Evolutionary conservation across 2,329 filamentous ascomycete species (phyloP).

Genomic region (Knoxdaviesia proteae): DNA sequence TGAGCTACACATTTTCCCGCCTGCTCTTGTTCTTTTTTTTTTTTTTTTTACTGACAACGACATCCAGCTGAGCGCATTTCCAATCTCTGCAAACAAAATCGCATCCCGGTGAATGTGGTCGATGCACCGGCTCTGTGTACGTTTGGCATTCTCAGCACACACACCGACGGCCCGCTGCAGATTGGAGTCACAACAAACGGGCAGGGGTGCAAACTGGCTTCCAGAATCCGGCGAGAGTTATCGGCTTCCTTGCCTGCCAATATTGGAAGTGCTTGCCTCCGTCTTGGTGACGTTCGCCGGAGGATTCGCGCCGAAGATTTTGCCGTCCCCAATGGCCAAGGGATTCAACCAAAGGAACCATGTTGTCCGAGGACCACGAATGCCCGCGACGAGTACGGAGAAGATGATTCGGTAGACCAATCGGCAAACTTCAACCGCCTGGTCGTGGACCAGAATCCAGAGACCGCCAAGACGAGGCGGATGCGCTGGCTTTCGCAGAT

Average conservation of each 20-base stretch:
- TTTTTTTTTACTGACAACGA: neutral
- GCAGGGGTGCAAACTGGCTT: constrained; percentile 80
- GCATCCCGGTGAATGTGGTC: constrained; percentile 84
- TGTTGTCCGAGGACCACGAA: constrained; percentile 14
- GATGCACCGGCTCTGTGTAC: constrained; percentile 74
- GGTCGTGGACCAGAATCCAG: constrained; percentile 50
- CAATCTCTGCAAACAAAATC: constrained; percentile 49
- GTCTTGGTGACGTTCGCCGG: constrained; percentile 52
- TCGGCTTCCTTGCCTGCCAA: constrained; percentile 55
- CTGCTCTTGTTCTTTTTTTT: neutral
- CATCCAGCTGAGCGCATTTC: constrained; percentile 44
- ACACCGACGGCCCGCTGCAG: constrained; percentile 78
- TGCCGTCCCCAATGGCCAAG: no score
- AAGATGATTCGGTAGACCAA: constrained; percentile 50
- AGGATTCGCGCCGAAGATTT: constrained; percentile 53
- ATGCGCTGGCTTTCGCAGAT: constrained; percentile 91
- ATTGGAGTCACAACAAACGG: constrained; percentile 93
- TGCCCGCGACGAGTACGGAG: constrained; percentile 14
- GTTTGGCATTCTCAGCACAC: constrained; percentile 73
- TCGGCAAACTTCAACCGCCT: constrained; percentile 68
- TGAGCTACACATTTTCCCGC: neutral
- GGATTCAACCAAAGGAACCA: constrained; percentile 13
- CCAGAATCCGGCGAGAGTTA: constrained; percentile 73
- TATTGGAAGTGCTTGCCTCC: constrained; percentile 56
- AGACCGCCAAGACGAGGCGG: constrained; percentile 55